Conservation (phyloP, 106 monocot species). For the Hemerocallis citrina region DNA sequence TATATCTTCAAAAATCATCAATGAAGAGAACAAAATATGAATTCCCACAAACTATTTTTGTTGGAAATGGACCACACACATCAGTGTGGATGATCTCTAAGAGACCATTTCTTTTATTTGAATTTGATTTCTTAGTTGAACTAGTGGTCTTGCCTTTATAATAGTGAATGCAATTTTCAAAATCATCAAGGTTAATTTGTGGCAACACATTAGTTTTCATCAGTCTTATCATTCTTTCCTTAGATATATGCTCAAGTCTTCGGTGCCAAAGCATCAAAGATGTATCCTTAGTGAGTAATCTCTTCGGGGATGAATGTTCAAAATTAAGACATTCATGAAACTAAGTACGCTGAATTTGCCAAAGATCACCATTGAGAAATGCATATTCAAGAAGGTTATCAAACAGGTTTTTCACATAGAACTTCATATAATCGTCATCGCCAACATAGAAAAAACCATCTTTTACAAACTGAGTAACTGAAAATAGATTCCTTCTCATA, state of each 20-base stretch:
- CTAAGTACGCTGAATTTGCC: not conserved
- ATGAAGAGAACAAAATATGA: not conserved
- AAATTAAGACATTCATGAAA: not conserved
- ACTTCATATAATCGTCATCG: not conserved
- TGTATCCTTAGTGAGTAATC: not conserved
- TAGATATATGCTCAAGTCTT: not conserved
- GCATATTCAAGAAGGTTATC: too few relatives aligned
- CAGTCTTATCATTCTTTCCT: too few relatives aligned
- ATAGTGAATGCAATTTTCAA: too few relatives aligned
- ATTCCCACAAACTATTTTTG: too few relatives aligned
- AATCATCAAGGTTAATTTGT: too few relatives aligned
- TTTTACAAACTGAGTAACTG: too few relatives aligned
- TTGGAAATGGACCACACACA: too few relatives aligned
- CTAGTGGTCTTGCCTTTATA: not conserved
- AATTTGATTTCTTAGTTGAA: not conserved
- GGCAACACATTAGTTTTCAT: too few relatives aligned
- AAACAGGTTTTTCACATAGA: not conserved
- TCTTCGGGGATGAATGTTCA: not conserved
- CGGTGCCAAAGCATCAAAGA: not conserved
- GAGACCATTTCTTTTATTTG: too few relatives aligned
- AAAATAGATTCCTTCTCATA: too few relatives aligned
- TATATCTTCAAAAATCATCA: not conserved
- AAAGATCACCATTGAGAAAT: conserved; percentile 1
- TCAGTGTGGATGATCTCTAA: too few relatives aligned
- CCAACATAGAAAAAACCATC: too few relatives aligned